Evolutionary conservation across 225 moss, liverwort and hornwort species (phyloP).

Genomic region (Neckera pumila): DNA sequence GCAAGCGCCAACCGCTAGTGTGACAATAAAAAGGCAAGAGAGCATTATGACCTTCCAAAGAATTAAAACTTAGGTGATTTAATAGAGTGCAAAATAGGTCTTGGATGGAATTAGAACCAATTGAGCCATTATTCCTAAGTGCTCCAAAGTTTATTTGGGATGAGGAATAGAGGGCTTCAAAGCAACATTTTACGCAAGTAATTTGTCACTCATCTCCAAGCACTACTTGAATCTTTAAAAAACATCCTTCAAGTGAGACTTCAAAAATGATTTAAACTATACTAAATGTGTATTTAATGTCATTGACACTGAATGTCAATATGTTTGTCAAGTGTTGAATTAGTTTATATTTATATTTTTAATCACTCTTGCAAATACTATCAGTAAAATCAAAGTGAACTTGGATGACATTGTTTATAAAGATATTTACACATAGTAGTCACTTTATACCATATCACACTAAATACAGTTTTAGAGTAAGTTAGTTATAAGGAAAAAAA

Average conservation of each 20-base stretch:
- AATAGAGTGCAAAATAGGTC: background rate
- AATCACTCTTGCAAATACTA: background rate
- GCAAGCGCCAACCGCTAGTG: too few relatives aligned
- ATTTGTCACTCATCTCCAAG: background rate
- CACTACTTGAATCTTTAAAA: too few relatives aligned
- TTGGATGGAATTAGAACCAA: too few relatives aligned
- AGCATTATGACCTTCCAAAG: too few relatives aligned
- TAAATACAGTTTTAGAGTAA: background rate
- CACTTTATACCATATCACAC: background rate
- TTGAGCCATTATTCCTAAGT: fast-evolving
- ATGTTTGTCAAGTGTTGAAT: too few relatives aligned
- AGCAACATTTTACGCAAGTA: background rate
- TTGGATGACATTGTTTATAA: background rate
- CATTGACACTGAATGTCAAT: background rate
- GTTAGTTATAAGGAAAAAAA: too few relatives aligned
- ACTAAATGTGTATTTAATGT: background rate
- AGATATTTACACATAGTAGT: background rate
- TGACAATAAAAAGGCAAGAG: too few relatives aligned
- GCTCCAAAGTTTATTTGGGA: too few relatives aligned
- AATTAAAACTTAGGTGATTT: background rate
- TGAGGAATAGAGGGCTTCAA: background rate
- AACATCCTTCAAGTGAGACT: fast-evolving
- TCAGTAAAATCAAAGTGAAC: background rate
- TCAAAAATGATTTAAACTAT: too few relatives aligned
- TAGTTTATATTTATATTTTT: background rate